A percentile compares a stretch with the other conserved stretches of the same genome.
Evolutionary conservation across 441 rosid species (phyloP).

Genomic region (Aquilaria agallochum): DNA sequence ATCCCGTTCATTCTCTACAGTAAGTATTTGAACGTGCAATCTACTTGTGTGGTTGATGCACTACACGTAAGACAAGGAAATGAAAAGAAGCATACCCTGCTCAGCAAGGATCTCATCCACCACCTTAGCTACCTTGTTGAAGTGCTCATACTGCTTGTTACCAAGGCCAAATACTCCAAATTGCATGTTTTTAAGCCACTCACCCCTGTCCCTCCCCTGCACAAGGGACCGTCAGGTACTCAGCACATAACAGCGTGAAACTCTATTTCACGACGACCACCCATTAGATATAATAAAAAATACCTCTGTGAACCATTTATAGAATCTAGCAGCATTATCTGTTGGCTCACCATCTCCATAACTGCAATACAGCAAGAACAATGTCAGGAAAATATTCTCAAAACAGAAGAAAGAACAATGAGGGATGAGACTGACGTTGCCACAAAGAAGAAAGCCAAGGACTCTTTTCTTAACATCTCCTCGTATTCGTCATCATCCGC

Average conservation of each 20-base stretch:
- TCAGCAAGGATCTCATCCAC: constrained; percentile 66
- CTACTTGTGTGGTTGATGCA: no score
- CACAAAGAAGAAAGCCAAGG: constrained; percentile 63
- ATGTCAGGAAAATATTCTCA: constrained; percentile 5
- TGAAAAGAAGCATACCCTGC: constrained; percentile 51
- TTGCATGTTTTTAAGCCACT: constrained; percentile 55
- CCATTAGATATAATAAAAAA: not conserved
- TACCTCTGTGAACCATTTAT: constrained; percentile 93
- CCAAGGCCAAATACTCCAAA: constrained; percentile 93
- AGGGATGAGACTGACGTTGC: constrained; percentile 62
- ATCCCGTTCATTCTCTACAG: not conserved
- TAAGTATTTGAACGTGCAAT: no score
- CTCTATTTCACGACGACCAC: no score
- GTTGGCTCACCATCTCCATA: constrained; percentile 98
- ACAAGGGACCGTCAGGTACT: not conserved
- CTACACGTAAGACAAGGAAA: not conserved
- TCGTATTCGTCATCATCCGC: constrained; percentile 86
- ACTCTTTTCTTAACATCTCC: constrained; percentile 78
- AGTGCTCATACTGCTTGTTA: constrained; percentile 89
- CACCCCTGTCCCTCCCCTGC: constrained; percentile 63
- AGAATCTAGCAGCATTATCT: constrained; percentile 92
- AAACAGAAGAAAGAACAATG: not conserved
- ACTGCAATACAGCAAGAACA: constrained; percentile 27
- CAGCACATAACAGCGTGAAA: constrained; percentile 8
- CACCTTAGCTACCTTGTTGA: constrained; percentile 81